phyloP scores from a whole-genome alignment of 139 green algal species.

The Choricystis sp. region DNA sequence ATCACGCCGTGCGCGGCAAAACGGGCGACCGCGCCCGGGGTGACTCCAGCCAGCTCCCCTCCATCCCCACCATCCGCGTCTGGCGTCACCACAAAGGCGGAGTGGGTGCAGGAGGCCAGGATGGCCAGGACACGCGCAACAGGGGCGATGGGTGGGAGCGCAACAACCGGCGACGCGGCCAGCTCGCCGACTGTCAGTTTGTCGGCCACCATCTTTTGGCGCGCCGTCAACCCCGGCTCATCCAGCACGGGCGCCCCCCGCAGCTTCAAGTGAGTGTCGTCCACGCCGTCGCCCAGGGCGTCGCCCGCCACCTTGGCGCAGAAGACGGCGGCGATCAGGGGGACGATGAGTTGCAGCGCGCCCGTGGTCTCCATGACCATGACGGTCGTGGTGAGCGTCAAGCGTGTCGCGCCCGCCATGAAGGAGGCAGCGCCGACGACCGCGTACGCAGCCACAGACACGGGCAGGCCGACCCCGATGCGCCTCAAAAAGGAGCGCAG shows the following conservation, averaged over 20 bases:
- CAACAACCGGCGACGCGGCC: conserved; percentile 25
- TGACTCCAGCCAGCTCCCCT: too few relatives aligned
- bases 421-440: conserved; percentile 36
- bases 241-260: conserved; percentile 34
- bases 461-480: background rate
- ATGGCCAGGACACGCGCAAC: conserved; percentile 25
- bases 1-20: conserved; percentile 26
- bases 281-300: conserved; percentile 27
- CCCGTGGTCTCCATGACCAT: conserved; percentile 71
- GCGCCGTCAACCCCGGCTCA: conserved; percentile 22
- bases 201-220: conserved; percentile 33
- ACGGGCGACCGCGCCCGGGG: background rate
- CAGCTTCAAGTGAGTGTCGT: conserved; percentile 51
- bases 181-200: conserved; percentile 43
- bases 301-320: conserved; percentile 54
- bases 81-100: conserved; percentile 33
- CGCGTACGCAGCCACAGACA: conserved; percentile 42
- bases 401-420: conserved; percentile 47
- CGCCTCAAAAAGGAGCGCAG: conserved; percentile 12
- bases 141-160: conserved; percentile 26
- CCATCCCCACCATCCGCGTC: conserved; percentile 7
- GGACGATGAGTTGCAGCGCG: conserved; percentile 41
- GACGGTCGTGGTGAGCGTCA: conserved; percentile 59
- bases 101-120: conserved; percentile 28
- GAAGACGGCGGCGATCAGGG: conserved; percentile 45